A percentile compares a stretch with the other conserved stretches of the same genome.
Evolutionary conservation across 352 stramenopile genomes (phyloP).

Genomic region (Phytophthora megakarya): DNA sequence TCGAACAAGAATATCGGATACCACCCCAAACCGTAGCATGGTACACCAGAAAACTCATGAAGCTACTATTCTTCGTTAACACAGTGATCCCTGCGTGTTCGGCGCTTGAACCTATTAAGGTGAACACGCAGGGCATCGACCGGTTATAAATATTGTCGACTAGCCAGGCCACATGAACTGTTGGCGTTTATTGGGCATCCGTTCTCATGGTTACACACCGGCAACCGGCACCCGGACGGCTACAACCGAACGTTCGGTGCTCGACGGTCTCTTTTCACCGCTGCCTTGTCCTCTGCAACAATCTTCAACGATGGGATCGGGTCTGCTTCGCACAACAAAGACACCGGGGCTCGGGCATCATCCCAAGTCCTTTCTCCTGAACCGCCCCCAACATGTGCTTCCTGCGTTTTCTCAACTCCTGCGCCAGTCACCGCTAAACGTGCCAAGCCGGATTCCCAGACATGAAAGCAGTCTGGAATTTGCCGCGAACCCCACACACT

Average conservation of each 20-base stretch:
- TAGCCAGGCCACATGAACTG: conserved; percentile 18
- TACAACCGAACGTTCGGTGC: conserved; percentile 16
- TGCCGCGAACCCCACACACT: conserved; percentile 1
- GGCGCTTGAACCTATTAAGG: not conserved
- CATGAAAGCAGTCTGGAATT: conserved; percentile 27
- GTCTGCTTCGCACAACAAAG: not conserved
- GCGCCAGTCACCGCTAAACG: conserved; percentile 19
- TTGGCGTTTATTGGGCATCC: not conserved
- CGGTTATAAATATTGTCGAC: conserved; percentile 4
- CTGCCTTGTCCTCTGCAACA: not conserved
- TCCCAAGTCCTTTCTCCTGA: conserved; percentile 15
- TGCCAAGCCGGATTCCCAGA: conserved; percentile 5
- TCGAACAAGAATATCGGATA: not conserved
- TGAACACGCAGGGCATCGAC: too few relatives aligned
- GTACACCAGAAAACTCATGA: too few relatives aligned
- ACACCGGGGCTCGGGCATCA: not conserved
- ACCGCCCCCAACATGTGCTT: conserved; percentile 20
- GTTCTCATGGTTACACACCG: conserved; percentile 1
- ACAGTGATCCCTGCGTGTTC: conserved; percentile 13
- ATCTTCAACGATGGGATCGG: conserved; percentile 39
- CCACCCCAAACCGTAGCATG: not conserved
- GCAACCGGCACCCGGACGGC: conserved; percentile 3
- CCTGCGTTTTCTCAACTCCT: conserved; percentile 23
- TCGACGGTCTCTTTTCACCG: conserved; percentile 28
- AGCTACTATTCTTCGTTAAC: not conserved